phyloP scores from a whole-genome alignment of 768 basidiomycete genomes.

The Pleurotus eryngii region DNA sequence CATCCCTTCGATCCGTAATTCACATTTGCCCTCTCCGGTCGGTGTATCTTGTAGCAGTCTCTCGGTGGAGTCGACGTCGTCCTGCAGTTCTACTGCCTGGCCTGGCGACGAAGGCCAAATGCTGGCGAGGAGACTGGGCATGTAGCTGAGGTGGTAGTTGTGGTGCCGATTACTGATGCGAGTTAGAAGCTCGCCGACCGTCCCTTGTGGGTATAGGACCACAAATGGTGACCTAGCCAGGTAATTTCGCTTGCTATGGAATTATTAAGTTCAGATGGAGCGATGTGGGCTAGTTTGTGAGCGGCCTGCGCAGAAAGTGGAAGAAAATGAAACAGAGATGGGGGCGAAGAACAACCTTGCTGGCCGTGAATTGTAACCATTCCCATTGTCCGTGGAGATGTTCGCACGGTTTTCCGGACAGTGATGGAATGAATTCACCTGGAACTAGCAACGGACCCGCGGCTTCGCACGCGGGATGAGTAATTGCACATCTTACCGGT shows the following conservation, averaged over 20 bases:
- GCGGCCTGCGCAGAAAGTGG: conserved; percentile 6
- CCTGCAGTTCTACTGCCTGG: conserved; percentile 15
- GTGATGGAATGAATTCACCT: background rate
- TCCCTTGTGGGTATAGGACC: background rate
- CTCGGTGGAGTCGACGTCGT: conserved; percentile 13
- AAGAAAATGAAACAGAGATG: background rate
- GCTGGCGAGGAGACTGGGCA: conserved; percentile 8
- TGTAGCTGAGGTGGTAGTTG: conserved; percentile 2
- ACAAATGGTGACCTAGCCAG: background rate
- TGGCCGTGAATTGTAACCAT: conserved; percentile 5
- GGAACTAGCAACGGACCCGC: too few relatives aligned
- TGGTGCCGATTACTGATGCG: conserved; percentile 5
- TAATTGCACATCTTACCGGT: too few relatives aligned
- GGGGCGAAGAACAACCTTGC: background rate
- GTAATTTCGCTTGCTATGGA: background rate
- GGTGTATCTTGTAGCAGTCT: conserved; percentile 10
- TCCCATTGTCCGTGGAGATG: conserved; percentile 1
- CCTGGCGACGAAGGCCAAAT: conserved; percentile 10
- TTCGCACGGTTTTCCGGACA: conserved; percentile 1
- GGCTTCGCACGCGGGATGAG: too few relatives aligned
- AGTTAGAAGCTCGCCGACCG: background rate
- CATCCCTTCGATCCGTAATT: conserved; percentile 85
- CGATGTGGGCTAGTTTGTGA: background rate
- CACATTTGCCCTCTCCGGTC: conserved; percentile 53
- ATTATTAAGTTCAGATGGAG: background rate